Evolutionary conservation across 2,329 filamentous ascomycete genomes (phyloP), one percentile per base, ranked within the genome.

Genomic region (Penicillium hordei): DNA sequence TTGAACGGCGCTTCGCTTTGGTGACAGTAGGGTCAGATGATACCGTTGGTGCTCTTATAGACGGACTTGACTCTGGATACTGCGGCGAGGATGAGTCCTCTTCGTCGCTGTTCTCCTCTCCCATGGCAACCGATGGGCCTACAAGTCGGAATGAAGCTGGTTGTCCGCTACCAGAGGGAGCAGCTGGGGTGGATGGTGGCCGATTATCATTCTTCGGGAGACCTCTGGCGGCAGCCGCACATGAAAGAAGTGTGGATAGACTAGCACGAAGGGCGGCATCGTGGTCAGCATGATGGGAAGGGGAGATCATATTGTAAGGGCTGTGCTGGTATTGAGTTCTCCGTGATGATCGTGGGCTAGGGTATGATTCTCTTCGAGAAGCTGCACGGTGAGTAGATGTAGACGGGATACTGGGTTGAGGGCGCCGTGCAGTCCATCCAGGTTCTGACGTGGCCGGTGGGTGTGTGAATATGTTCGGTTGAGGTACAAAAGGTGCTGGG

Each of bases 191-290:
- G 0, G 60, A 48, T 9, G 62, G 19, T 0, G 69, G 74, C 46
- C 71, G 70, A 39, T 60, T 70, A 46, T 75, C 77, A 58, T 68
- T 68, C 70, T 94, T 96, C 0, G 89, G 86, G 17, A 94, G 80
- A 4, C 89, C 89, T 43, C 94, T 85, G 1, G 93, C 94, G 0
- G 93, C 94, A 3, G 93, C 92, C 0, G 92, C 93, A 68, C 91
- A 96, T n/a, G 93, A 97, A 13, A 99, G 84, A 13, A 99, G 83
- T 0, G 94, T 97, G 0, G 92, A 96, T n/a, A 99, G 82, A 48
- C 91, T 96, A 21, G 94, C 92, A 34, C 94, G 88, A 12, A 99
- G 82, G 2, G 92, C 94, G 31, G 92, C 94, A 68, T 99, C 94
- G 67, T 97, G 93, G 67, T 97, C 92, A 48, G 90, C 88, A 65